Base-by-base conservation (phyloP, 345 rosid species). In the Boechera retrofracta region DNA sequence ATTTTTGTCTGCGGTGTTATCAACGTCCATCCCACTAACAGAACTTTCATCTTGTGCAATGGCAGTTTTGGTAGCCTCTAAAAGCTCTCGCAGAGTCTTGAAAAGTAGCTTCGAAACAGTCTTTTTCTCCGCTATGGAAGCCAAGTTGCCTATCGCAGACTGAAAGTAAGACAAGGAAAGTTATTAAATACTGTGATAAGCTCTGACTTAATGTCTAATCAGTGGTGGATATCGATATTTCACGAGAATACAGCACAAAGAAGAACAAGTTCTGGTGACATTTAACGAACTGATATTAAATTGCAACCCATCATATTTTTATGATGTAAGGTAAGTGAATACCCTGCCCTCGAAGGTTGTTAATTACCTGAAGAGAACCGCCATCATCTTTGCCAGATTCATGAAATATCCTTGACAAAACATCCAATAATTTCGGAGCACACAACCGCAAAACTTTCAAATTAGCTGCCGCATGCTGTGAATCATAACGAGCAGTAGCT, bases 311-410 rank as follows among this genome's bases (percentile, higher is more conserved):
- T 69, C 48, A 69, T 33, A 60, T 31, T 31, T 53, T 31, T 53
- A 51, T 52, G 55, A 32, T 64, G 71, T 33, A 61, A 36, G 10
- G 65, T 7, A 60, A 36, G 11, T 1, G 3, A 56, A 53, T 49
- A 72, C 16, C 39, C 57, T 62, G 32, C 57, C 29, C 58, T 67
- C 33, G 39, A 53, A 71, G 51, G 36, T 26, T 72, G 69, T 16
- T 58, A 72, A 26, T 45, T 86, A 95, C 97, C 99, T 87, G 94
- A 83, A 95, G 82, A 78, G 83, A 89, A 82, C 94, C 99, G 58
- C 94, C 99, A 56, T 94, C 96, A 77, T 91, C 97, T 60, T 87
- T 85, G 38, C 81, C 55, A 59, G 96, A 89, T 79, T 92, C 91
- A 82, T 83, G 72, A 73, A 86, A 88, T 69, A 88, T 82, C 67